Evolutionary conservation across 352 stramenopile species (phyloP).

Genomic region (Phytophthora litchii): DNA sequence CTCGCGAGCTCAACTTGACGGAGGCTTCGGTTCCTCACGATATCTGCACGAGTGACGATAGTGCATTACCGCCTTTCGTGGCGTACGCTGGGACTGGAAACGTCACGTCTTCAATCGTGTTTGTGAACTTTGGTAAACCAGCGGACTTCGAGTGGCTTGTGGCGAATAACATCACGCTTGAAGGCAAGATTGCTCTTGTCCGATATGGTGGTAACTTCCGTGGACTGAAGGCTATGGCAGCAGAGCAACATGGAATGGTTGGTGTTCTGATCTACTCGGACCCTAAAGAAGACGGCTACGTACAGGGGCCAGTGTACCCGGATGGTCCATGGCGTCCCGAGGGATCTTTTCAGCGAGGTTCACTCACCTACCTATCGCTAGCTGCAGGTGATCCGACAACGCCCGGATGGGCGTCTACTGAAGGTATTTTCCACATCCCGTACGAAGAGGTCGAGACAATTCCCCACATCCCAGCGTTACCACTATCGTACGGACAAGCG

Average conservation of each 20-base stretch:
- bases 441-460: conserved; percentile 59
- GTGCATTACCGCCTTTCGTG: conserved; percentile 75
- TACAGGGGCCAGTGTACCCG: conserved; percentile 60
- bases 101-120: conserved; percentile 70
- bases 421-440: conserved; percentile 45
- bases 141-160: conserved; percentile 72
- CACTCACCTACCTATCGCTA: conserved; percentile 64
- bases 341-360: conserved; percentile 78
- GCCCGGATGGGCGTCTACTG: conserved; percentile 40
- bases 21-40: conserved; percentile 66
- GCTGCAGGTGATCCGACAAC: conserved; percentile 67
- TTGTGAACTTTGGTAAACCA: conserved; percentile 85
- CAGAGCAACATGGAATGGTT: conserved; percentile 57
- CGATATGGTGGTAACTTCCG: conserved; percentile 68
- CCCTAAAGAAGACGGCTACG: conserved; percentile 73
- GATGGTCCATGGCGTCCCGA: conserved; percentile 34
- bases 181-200: conserved; percentile 70
- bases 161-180: conserved; percentile 47
- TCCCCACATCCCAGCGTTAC: conserved; percentile 67
- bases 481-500: conserved; percentile 81
- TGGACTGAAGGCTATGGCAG: conserved; percentile 71
- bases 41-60: conserved; percentile 50
- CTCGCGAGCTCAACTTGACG: conserved; percentile 55
- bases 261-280: conserved; percentile 80
- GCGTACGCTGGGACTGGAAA: conserved; percentile 79